Percentiles rank a stretch among this genome's conserved stretches.
These are phyloP conservation scores for Aciculoconidium aculeatum DNA, from an alignment of 805 yeast species.

Conservation along the genomic window DNA sequence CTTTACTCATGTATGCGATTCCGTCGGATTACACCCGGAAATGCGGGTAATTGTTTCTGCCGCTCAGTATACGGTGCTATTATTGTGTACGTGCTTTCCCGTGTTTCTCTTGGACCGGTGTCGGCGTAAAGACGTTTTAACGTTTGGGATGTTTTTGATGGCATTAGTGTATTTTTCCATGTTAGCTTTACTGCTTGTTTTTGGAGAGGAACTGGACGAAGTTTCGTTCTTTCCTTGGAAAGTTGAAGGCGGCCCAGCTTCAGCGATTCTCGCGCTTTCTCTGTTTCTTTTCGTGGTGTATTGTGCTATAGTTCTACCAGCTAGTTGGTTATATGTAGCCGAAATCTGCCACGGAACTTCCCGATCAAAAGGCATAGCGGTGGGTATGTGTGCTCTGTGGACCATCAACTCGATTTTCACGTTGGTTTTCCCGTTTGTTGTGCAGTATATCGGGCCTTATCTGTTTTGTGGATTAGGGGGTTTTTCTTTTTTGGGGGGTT, in stretches of 20 bases:
- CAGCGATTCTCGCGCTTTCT: conserved; percentile 38
- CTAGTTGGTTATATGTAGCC: conserved; percentile 45
- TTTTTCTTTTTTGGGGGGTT: conserved; percentile 24
- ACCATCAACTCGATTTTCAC: conserved; percentile 30
- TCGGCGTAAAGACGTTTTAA: conserved; percentile 42
- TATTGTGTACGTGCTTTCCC: conserved; percentile 40
- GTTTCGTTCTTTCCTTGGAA: conserved; percentile 29
- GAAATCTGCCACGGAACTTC: conserved; percentile 43
- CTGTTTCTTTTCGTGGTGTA: conserved; percentile 41
- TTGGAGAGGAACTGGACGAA: conserved; percentile 27
- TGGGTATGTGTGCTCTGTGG: conserved; percentile 46
- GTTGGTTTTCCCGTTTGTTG: conserved; percentile 34
- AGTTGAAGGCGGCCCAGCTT: conserved; percentile 34
- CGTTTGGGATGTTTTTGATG: conserved; percentile 37
- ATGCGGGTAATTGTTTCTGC: conserved; percentile 28
- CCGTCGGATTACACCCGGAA: conserved; percentile 38
- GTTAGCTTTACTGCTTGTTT: conserved; percentile 28
- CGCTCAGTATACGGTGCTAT: conserved; percentile 32
- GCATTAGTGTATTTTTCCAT: conserved; percentile 30
- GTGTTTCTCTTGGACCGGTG: conserved; percentile 36
- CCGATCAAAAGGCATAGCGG: conserved; percentile 41
- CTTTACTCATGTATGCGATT: conserved; percentile 41
- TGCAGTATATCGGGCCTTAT: conserved; percentile 32
- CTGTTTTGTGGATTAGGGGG: conserved; percentile 35
- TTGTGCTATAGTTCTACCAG: conserved; percentile 41